Conservation (phyloP, 345 rosid species). For the Sisymbrium irio region DNA sequence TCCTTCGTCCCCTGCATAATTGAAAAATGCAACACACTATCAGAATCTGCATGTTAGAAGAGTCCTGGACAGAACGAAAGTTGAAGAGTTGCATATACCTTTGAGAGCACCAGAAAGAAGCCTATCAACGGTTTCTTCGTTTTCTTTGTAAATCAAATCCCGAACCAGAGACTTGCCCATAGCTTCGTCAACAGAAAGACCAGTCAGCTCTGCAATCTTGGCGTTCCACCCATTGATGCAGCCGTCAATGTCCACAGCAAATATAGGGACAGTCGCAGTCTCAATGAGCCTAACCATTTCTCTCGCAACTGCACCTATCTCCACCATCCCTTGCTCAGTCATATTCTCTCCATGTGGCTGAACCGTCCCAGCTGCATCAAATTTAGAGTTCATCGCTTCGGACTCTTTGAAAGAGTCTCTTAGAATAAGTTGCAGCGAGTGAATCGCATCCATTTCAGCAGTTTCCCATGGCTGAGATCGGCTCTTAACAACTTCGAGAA, state of each 20-base stretch:
- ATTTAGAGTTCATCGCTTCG: conserved; percentile 69
- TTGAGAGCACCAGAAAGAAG: conserved; percentile 66
- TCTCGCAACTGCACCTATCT: conserved; percentile 89
- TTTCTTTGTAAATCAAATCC: conserved; percentile 70
- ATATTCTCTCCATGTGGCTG: conserved; percentile 53
- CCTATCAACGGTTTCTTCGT: conserved; percentile 60
- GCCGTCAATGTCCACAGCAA: conserved; percentile 80
- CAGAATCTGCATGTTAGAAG: background rate
- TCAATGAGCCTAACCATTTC: conserved; percentile 98
- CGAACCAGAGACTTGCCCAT: conserved; percentile 87
- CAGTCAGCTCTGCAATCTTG: conserved; percentile 85
- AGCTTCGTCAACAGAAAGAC: conserved; percentile 84
- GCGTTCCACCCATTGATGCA: conserved; percentile 91
- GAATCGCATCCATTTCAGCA: conserved; percentile 98
- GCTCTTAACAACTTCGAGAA: conserved; percentile 93
- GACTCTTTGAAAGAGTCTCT: conserved; percentile 80
- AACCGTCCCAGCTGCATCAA: conserved; percentile 33
- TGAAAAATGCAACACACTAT: background rate
- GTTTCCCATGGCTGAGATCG: conserved; percentile 90
- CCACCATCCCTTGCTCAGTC: conserved; percentile 73
- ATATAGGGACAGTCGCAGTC: conserved; percentile 94
- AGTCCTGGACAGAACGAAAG: background rate
- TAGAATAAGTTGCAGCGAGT: conserved; percentile 88
- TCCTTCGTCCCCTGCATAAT: conserved; percentile 75
- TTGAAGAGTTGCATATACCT: conserved; percentile 53